Evolutionary conservation across 2,329 filamentous ascomycete species (phyloP), one percentile per base, ranked within the genome.

Genomic region (Colletotrichum tropicicola): DNA sequence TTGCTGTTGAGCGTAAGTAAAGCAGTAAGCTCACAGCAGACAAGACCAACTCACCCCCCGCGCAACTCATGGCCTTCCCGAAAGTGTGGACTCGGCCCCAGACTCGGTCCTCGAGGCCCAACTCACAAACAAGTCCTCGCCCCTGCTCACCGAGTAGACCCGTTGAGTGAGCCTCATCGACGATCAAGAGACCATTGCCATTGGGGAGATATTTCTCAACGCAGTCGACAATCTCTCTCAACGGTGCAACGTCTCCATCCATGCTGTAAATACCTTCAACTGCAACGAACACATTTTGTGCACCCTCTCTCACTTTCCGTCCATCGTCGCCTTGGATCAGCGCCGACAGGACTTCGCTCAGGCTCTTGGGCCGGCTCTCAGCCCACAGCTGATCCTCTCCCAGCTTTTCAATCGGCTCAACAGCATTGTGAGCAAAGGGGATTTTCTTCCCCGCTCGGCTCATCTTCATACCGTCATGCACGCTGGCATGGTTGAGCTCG

Each of bases 191-290:
- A 0, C 84, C 87, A 48, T 92, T 92, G 0, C 82, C 82, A 0
- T 65, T 65, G 0, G 89, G 87, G 0, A 93, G 76, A 0, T 85
- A 70, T 1, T 78, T 74, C 41, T 91, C 83, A 0, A 91, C 83
- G 5, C 86, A 79, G 0, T 82, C 74, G 2, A 91, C 82, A 17
- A 94, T 85, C 6, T 88, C 83, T 10, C 72, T 70, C 10, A 96
- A 78, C 0, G 90, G 90, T 0, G 87, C 87, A 17, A 92, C 78
- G 69, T 94, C 91, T 0, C 92, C 92, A 56, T 95, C 92, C 92
- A 96, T 96, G 73, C 91, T 94, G 74, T 96, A 95, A 0, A 93
- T 80, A 0, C 85, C 87, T 69, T 93, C 91, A 0, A 92, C 82
- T 0, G 87, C 87, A n/a, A 93, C 74, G 68, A 93, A 91, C 3